These are phyloP conservation scores for Pseudogymnoascus sp. DNA, from an alignment of 2,329 filamentous ascomycete genomes.

Conservation along the genomic window DNA sequence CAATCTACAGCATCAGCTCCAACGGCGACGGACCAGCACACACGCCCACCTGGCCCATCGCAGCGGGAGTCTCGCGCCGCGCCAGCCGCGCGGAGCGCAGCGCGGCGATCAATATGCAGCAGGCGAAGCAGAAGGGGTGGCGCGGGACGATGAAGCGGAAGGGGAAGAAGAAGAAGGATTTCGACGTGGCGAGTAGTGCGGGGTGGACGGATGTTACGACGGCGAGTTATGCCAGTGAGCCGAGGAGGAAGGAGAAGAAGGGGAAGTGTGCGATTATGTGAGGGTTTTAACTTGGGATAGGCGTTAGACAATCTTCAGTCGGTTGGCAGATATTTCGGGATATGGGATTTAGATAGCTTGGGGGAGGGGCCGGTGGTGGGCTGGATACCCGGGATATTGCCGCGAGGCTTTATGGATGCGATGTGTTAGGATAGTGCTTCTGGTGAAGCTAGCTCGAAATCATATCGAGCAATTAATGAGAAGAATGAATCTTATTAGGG, in stretches of 20 bases:
- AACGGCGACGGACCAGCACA: constrained; percentile 20
- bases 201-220: constrained; percentile 46
- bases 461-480: not conserved
- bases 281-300: not conserved
- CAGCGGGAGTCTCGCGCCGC: constrained; percentile 22
- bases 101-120: constrained; percentile 54
- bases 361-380: not conserved
- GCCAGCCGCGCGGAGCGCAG: constrained; percentile 52
- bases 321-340: not conserved
- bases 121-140: constrained; percentile 54
- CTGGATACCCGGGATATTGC: constrained; percentile 1
- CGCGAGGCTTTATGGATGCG: not conserved
- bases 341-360: not conserved
- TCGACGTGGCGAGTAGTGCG: constrained; percentile 38
- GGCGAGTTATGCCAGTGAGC: not conserved
- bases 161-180: constrained; percentile 31
- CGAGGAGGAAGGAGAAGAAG: not conserved
- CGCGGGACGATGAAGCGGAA: constrained; percentile 30
- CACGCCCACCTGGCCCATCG: constrained; percentile 12
- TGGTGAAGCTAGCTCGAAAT: not conserved
- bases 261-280: constrained; percentile 6
- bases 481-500: not conserved
- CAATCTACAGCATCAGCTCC: constrained; percentile 40
- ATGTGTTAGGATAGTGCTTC: not conserved
- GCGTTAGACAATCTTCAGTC: not conserved